Base-by-base conservation (phyloP, 2,329 filamentous ascomycete species). In the Thielaviopsis populi region DNA sequence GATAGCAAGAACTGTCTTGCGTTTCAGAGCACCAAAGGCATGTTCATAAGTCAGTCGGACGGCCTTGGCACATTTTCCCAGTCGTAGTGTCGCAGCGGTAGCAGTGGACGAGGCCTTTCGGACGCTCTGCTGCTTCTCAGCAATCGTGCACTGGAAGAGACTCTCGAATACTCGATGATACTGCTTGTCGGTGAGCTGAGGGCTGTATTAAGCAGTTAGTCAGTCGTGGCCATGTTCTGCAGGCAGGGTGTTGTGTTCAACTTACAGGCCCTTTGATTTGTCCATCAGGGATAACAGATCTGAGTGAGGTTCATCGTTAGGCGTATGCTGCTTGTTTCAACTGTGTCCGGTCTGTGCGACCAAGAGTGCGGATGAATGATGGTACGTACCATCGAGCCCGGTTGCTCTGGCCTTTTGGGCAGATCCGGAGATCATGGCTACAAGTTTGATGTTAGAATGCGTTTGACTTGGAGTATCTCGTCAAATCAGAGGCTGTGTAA, bases 121-220 rank as follows among this genome's bases (percentile, higher is more conserved):
- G 64, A 82, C 79, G 68, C 83, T 87, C 19, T 74, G 72, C 10
- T 83, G 77, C 71, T 89, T 90, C 69, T 96, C 91, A 15, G 79
- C 73, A 19, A 85, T 72, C 1, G 81, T 81, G 70, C 80, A 86
- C 63, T 81, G 80, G 70, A 96, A 96, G 2, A 97, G 76, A 1
- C 83, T 81, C 70, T 96, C 90, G 69, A 89, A 89, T 53, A 96
- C 84, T 66, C 82, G 81, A 70, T 94, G 87, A 68, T 88, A 95
- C n/a, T 82, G 81, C 71, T 87, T 88, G 71, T 95, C 89, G 56
- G 80, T 81, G 41, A 96, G 76, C 13, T 74, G 27, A 3, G 60
- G 41, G 41, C 63, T 65, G 50, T 11, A n/a, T n/a, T 60, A 13
- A 41, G 53, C 8, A 22, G 27, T 42, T 24, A 27, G 46, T 46